These are phyloP conservation scores for Croton laevigatus DNA, from an alignment of 441 rosid species.

Conservation along the genomic window DNA sequence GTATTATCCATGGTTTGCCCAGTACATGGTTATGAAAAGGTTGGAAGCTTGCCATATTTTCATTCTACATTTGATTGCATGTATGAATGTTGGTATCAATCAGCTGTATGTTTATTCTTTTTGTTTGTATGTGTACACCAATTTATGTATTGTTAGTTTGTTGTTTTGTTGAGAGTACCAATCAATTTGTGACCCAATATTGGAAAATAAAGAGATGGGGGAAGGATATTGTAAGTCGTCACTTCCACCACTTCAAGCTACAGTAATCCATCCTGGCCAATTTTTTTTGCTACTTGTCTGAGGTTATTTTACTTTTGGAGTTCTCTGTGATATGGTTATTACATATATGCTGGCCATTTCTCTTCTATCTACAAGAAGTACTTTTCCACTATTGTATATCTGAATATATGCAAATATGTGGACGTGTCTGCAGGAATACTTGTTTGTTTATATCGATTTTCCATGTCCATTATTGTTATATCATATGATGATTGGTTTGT, in stretches of 20 bases:
- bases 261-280: background rate
- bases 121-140: background rate
- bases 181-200: background rate
- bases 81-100: background rate
- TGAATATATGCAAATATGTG: too few species aligned
- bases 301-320: background rate
- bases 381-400: too few species aligned
- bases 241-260: background rate
- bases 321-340: background rate
- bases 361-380: background rate
- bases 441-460: too few species aligned
- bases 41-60: slow-evolving; percentile 22
- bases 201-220: background rate
- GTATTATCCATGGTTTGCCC: slow-evolving; percentile 94
- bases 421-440: too few species aligned
- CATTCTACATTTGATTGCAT: background rate
- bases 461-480: too few species aligned
- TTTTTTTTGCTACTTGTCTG: background rate
- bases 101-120: background rate
- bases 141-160: background rate
- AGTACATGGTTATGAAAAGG: slow-evolving; percentile 99
- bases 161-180: background rate
- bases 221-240: background rate
- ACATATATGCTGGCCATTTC: background rate
- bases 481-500: too few species aligned